Percentiles rank a stretch among this genome's conserved stretches.
phyloP scores from a whole-genome alignment of 2,329 filamentous ascomycete species.

The Alternaria panax region DNA sequence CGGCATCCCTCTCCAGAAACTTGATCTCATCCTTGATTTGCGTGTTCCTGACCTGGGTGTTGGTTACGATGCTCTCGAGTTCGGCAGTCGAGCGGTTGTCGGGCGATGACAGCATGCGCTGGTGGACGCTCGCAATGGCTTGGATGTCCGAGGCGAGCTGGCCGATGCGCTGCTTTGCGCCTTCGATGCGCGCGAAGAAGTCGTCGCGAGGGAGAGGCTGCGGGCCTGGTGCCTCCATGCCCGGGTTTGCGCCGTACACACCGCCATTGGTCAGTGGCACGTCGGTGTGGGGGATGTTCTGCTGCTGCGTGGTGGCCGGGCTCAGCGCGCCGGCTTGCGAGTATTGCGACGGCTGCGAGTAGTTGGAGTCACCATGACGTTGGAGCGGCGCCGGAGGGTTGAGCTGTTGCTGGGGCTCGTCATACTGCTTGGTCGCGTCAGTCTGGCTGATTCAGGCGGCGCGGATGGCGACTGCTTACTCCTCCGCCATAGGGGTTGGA shows the following conservation, averaged over 20 bases:
- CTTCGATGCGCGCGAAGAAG: conserved; percentile 72
- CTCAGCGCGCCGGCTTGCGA: conserved; percentile 25
- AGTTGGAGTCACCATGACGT: conserved; percentile 47
- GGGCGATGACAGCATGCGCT: conserved; percentile 72
- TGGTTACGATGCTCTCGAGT: conserved; percentile 73
- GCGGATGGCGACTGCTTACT: conserved; percentile 27
- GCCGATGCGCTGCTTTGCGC: conserved; percentile 72
- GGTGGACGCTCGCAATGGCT: conserved; percentile 73
- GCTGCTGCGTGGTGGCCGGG: conserved; percentile 37
- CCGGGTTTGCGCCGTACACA: conserved; percentile 8
- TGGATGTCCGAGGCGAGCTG: conserved; percentile 71
- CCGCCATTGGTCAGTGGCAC: conserved; percentile 18
- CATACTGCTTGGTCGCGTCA: conserved; percentile 27
- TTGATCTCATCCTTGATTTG: conserved; percentile 81
- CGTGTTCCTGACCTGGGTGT: conserved; percentile 63
- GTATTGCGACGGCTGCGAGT: conserved; percentile 51
- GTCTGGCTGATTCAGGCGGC: conserved; percentile 15
- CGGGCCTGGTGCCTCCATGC: conserved; percentile 64
- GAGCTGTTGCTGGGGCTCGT: conserved; percentile 31
- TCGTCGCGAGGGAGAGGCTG: conserved; percentile 66
- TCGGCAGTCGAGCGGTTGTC: conserved; percentile 62
- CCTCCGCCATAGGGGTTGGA: conserved; percentile 42
- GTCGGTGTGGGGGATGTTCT: conserved; percentile 26
- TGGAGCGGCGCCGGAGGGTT: conserved; percentile 41
- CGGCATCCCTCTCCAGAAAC: conserved; percentile 73